Conservation (phyloP, 31 red algal species). For the Pterothamnion heteromorphum region DNA sequence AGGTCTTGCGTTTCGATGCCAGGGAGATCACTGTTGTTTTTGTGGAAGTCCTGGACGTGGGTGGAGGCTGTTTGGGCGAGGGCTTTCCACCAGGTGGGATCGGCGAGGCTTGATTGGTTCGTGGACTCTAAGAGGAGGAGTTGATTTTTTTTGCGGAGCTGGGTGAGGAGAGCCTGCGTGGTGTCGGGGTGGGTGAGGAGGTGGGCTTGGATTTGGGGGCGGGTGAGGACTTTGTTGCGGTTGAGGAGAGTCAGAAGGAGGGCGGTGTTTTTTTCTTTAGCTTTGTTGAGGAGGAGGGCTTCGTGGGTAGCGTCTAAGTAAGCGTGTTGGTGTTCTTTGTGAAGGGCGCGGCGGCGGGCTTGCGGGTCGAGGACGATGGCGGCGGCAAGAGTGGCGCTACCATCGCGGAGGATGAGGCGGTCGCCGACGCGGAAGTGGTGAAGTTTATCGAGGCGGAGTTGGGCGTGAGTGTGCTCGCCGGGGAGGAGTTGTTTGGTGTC, state of each 20-base stretch:
- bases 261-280: background rate
- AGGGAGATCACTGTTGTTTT: background rate
- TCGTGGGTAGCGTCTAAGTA: background rate
- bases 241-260: background rate
- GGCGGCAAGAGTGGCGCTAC: background rate
- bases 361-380: background rate
- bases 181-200: background rate
- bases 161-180: background rate
- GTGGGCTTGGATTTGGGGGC: background rate
- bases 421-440: background rate
- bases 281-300: no score
- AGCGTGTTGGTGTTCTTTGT: background rate
- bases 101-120: background rate
- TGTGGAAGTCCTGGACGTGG: background rate
- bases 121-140: no score
- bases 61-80: background rate
- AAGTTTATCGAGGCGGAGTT: background rate
- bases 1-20: background rate
- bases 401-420: background rate
- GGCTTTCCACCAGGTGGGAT: background rate
- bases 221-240: background rate
- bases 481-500: background rate
- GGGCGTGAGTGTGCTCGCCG: background rate
- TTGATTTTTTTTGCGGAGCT: background rate
- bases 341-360: background rate